These are phyloP conservation scores for Discostella stelligeroides DNA, from an alignment of 108 stramenopile species.

Conservation along the genomic window DNA sequence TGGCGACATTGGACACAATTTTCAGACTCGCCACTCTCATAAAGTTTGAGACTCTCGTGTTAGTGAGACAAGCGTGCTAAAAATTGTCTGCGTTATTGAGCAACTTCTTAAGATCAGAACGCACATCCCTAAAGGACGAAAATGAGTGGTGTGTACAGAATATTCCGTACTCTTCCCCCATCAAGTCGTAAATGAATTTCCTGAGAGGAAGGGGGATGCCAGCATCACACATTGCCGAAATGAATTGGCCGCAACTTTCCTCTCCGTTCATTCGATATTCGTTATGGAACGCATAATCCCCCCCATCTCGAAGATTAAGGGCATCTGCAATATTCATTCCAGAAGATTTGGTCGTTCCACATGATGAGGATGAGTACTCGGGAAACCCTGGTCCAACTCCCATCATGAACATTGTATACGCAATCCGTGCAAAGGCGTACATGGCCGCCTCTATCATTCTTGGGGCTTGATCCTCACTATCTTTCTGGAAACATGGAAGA, in stretches of 20 bases:
- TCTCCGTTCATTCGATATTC: not conserved
- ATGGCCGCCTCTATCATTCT: no score
- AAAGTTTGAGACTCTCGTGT: no score
- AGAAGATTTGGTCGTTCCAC: no score
- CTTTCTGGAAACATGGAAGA: not conserved
- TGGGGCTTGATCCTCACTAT: not conserved
- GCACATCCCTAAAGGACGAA: conserved; percentile 12
- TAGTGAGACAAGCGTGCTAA: conserved; percentile 13
- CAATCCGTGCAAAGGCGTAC: no score
- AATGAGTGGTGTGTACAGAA: conserved; percentile 21
- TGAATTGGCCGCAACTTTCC: conserved; percentile 1
- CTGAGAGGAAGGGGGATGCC: conserved; percentile 25
- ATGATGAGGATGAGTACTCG: not conserved
- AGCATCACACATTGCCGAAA: conserved; percentile 10
- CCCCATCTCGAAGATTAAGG: not conserved
- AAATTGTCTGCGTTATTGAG: conserved; percentile 18
- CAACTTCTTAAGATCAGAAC: conserved; percentile 31
- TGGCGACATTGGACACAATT: conserved; percentile 11
- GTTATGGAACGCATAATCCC: not conserved
- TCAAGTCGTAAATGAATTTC: conserved; percentile 12
- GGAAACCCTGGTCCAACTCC: no score
- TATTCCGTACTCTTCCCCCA: conserved; percentile 11
- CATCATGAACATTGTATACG: no score
- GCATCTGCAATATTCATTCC: not conserved
- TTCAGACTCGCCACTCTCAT: conserved; percentile 13